phyloP scores from a whole-genome alignment of 139 green algal species.

The Spirogloea muscicola region DNA sequence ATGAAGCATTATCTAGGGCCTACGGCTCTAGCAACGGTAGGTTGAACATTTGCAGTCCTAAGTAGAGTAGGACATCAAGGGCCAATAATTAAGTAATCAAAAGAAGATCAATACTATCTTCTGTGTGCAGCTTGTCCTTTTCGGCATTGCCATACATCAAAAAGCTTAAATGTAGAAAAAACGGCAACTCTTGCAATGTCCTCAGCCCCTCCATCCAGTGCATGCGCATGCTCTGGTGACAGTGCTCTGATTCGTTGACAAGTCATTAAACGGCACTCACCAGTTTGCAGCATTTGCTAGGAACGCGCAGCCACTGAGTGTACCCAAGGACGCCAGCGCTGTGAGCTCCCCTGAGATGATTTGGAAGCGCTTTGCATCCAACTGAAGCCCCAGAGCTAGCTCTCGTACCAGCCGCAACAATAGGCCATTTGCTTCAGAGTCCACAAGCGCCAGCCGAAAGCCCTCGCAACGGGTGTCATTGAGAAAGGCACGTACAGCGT shows the following conservation, averaged over 20 bases:
- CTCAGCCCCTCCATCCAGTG: background rate
- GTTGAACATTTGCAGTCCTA: background rate
- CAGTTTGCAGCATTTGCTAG: constrained; percentile 40
- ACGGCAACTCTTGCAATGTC: background rate
- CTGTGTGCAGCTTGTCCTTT: no score
- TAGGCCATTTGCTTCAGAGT: no score
- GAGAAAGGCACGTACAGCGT: no score
- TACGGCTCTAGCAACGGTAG: background rate
- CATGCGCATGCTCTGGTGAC: background rate
- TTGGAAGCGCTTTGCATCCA: no score
- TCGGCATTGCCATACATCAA: no score
- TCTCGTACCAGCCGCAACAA: no score
- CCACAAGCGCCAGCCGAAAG: no score
- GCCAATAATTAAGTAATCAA: background rate
- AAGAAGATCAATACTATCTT: no score
- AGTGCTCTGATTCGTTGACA: background rate
- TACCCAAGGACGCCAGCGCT: constrained; percentile 15
- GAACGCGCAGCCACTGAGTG: constrained; percentile 18
- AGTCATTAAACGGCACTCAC: constrained; percentile 1
- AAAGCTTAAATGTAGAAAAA: no score
- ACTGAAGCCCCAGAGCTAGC: no score
- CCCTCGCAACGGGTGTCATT: no score
- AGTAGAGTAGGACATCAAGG: background rate
- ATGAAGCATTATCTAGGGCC: no score
- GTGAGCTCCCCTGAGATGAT: constrained; percentile 47